Evolutionary conservation across 2,329 filamentous ascomycete genomes (phyloP).

Genomic region (Alternaria arborescens): DNA sequence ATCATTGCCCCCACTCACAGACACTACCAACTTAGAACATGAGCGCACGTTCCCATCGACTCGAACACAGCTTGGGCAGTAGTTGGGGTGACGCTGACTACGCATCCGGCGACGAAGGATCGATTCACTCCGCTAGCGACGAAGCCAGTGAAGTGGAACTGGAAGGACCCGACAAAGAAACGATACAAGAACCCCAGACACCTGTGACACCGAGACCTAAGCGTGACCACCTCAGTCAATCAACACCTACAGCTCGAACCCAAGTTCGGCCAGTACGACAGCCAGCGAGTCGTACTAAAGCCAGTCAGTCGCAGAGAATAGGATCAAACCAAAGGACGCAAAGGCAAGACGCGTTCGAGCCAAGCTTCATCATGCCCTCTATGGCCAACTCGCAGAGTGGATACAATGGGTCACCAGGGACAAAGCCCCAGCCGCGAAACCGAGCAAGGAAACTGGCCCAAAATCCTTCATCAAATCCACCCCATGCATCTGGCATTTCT

Average conservation of each 20-base stretch:
- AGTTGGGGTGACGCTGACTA: slow-evolving; percentile 48
- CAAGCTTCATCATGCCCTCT: slow-evolving; percentile 56
- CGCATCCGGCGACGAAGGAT: slow-evolving; percentile 36
- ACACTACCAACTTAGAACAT: slow-evolving; percentile 16
- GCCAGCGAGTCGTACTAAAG: slow-evolving; percentile 13
- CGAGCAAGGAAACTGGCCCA: slow-evolving; percentile 3
- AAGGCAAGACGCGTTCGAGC: slow-evolving; percentile 39
- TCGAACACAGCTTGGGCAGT: slow-evolving; percentile 41
- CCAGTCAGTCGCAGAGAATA: slow-evolving; percentile 23
- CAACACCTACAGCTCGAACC: slow-evolving; percentile 15
- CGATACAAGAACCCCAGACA: slow-evolving; percentile 22
- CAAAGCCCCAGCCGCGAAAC: slow-evolving; percentile 8
- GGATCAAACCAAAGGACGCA: slow-evolving; percentile 19
- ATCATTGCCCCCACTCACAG: background rate
- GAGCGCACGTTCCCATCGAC: slow-evolving; percentile 27
- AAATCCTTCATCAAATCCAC: background rate
- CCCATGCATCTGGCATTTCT: slow-evolving; percentile 10
- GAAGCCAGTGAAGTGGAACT: slow-evolving; percentile 37
- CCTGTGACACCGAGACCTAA: slow-evolving; percentile 22
- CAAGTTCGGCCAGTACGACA: slow-evolving; percentile 23
- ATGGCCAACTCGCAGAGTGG: slow-evolving; percentile 27
- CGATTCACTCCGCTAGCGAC: slow-evolving; percentile 37
- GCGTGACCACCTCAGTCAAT: slow-evolving; percentile 22
- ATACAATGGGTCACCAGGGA: slow-evolving; percentile 17
- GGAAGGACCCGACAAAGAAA: slow-evolving; percentile 32